phyloP scores from a whole-genome alignment of 176 grass and related monocot species.

The Cymbopogon citratus region DNA sequence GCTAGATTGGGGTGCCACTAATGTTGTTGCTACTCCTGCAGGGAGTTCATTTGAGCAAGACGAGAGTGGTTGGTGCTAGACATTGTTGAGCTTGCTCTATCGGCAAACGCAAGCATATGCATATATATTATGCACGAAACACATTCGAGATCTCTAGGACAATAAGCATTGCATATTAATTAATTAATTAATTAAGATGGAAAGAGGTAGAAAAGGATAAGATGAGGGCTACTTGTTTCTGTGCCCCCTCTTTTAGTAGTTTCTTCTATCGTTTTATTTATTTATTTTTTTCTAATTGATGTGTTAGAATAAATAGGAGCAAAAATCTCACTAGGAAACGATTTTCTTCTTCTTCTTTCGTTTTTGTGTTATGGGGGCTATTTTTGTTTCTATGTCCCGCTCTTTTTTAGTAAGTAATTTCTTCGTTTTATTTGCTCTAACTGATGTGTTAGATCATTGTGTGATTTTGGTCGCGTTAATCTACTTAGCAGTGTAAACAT shows the following conservation, averaged over 20 bases:
- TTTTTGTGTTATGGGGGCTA: neutral
- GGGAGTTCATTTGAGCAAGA: conserved; percentile 49
- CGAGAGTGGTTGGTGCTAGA: conserved; percentile 47
- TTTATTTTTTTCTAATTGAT: neutral
- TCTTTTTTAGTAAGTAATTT: neutral
- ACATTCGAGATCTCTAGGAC: conserved; percentile 21
- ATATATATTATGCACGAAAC: conserved; percentile 13
- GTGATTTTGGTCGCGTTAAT: conserved; percentile 36
- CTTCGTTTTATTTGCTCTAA: neutral
- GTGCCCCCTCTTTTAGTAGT: neutral
- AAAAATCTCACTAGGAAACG: neutral
- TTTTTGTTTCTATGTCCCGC: neutral
- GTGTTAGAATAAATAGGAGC: neutral
- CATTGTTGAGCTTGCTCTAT: conserved; percentile 29
- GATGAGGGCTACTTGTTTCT: neutral
- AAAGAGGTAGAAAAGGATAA: conserved; percentile 24
- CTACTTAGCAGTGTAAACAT: conserved; percentile 38
- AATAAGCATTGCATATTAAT: conserved; percentile 25
- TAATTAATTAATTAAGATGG: conserved; percentile 24
- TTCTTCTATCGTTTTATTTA: neutral
- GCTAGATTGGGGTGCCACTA: conserved; percentile 47
- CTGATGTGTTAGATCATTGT: neutral
- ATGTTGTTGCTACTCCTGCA: conserved; percentile 27
- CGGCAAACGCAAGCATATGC: neutral
- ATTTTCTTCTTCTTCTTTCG: neutral